Conservation (phyloP, 495 filamentous ascomycete species). For the Emericellopsis terricola region DNA sequence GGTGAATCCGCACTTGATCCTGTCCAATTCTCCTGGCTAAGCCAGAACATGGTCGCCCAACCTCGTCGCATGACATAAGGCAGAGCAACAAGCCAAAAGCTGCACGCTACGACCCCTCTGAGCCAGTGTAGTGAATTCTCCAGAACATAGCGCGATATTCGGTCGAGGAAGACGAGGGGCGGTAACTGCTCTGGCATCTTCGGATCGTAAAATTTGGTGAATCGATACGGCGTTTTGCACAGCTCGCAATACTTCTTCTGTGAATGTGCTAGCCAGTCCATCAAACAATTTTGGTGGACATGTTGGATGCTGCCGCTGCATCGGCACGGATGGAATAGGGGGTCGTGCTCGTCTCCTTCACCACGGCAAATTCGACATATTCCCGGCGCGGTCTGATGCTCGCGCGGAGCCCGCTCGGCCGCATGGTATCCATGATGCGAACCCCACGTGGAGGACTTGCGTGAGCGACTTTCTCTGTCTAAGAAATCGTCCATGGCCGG, state of each 20-base stretch:
- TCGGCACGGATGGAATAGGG: conserved; percentile 93
- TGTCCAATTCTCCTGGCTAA: conserved; percentile 84
- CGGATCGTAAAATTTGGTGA: conserved; percentile 91
- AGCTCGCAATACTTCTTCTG: conserved; percentile 99
- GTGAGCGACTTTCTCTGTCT: no score
- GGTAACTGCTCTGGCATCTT: conserved; percentile 79
- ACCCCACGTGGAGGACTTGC: no score
- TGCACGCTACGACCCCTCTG: conserved; percentile 56
- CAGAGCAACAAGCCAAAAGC: conserved; percentile 76
- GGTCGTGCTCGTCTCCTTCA: conserved; percentile 68
- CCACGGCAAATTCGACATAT: conserved; percentile 92
- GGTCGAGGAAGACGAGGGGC: conserved; percentile 55
- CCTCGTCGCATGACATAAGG: conserved; percentile 82
- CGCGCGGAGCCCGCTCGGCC: no score
- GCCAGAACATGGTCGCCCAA: conserved; percentile 87
- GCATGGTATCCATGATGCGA: no score
- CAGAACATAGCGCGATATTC: conserved; percentile 51
- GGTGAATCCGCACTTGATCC: conserved; percentile 6
- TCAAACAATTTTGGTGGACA: conserved; percentile 92
- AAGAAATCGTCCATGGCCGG: no score
- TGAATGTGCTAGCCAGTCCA: conserved; percentile 95
- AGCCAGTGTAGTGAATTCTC: conserved; percentile 57
- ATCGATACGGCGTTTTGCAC: conserved; percentile 93
- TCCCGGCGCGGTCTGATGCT: conserved; percentile 30
- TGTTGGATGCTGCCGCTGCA: conserved; percentile 97